A percentile compares a stretch with the other conserved stretches of the same genome.
Conservation (phyloP, 257 asterid genomes). For the Fraxinus americana region DNA sequence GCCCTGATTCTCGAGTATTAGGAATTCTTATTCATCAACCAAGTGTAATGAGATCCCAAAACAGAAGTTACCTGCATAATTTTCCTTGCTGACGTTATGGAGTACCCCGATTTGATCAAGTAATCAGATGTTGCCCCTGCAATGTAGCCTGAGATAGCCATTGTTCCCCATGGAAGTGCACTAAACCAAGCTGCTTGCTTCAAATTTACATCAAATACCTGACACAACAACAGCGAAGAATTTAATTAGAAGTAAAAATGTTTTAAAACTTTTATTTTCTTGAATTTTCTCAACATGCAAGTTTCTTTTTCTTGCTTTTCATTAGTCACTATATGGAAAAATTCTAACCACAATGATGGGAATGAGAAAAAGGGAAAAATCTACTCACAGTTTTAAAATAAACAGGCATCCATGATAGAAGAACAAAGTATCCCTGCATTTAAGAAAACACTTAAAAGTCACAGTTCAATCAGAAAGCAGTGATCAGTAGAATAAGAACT, state of each 20-base stretch:
- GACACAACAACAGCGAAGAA: not conserved
- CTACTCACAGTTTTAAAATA: constrained; percentile 86
- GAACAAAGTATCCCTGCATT: constrained; percentile 96
- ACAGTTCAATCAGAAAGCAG: not conserved
- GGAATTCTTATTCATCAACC: not conserved
- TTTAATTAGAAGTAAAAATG: not conserved
- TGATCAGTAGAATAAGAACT: not conserved
- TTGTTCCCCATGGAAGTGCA: constrained; percentile 97
- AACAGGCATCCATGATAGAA: constrained; percentile 98
- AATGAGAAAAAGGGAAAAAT: not conserved
- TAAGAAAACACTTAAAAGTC: constrained; percentile 6
- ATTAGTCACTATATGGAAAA: not conserved
- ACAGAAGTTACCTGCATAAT: constrained; percentile 76
- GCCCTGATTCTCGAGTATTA: not conserved
- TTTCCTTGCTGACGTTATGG: constrained; percentile 75
- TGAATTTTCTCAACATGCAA: not conserved
- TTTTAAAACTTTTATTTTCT: not conserved
- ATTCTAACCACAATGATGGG: not conserved
- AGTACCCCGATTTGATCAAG: constrained; percentile 62
- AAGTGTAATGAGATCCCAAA: not conserved
- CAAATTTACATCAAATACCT: constrained; percentile 88
- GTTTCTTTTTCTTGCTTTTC: not conserved
- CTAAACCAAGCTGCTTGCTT: constrained; percentile 99
- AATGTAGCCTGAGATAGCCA: constrained; percentile 92
- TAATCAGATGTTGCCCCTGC: constrained; percentile 85